phyloP scores from a whole-genome alignment of 305 asterid species.

The Fraxinus velutina region DNA sequence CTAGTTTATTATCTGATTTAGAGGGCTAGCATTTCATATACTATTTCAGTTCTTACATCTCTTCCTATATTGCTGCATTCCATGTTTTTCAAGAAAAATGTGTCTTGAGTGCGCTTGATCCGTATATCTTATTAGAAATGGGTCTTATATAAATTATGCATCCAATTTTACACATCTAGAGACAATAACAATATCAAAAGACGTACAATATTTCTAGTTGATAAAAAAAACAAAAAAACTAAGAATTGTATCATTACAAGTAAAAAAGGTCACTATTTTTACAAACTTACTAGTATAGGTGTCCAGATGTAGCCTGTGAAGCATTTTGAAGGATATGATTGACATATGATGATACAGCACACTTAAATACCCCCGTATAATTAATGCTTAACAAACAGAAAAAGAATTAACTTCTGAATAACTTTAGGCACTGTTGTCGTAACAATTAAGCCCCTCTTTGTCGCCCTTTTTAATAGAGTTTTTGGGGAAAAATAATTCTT shows the following conservation, averaged over 20 bases:
- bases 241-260: background rate
- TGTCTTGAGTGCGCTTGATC: background rate
- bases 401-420: background rate
- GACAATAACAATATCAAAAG: background rate
- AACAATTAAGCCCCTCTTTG: background rate
- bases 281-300: background rate
- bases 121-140: background rate
- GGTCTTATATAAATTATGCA: background rate
- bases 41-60: background rate
- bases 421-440: background rate
- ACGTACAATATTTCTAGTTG: background rate
- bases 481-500: no score
- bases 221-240: background rate
- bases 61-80: background rate
- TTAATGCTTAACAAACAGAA: background rate
- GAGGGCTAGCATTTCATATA: background rate
- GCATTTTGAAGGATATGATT: background rate
- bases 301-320: background rate
- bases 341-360: background rate
- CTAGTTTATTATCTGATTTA: background rate
- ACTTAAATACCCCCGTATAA: background rate
- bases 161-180: background rate
- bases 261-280: background rate
- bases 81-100: background rate
- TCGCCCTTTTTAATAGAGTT: no score